Evolutionary conservation across 306 rosid species (phyloP), one percentile per base, ranked within the genome.

Genomic region (Vigna nakashimae): DNA sequence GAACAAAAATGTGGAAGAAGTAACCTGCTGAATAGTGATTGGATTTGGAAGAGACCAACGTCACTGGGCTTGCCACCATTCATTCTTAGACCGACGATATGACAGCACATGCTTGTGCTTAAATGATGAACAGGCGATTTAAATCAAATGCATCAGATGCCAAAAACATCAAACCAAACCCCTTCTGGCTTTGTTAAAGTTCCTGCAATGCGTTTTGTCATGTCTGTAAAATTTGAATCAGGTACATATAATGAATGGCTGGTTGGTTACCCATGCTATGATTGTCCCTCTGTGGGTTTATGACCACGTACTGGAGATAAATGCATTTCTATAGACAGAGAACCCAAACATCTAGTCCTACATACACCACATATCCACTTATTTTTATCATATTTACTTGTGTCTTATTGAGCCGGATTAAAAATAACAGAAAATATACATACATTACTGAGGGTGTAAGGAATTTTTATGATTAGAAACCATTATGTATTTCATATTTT

Each of bases 11-110:
- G 34, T 16, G 56, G 20, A 30, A 26, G 71, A 74, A 45, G 18
- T 12, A 71, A 45, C 62, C 72, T 46, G 82, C 40, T 24, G 16
- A 76, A 34, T 43, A 32, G 52, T 57, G 17, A 56, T 55, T 69
- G 75, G 67, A 72, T 71, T 65, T 55, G 42, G 57, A 56, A 67
- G 32, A 62, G 32, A 75, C 67, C 22, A 22, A 50, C 51, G 43
- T 69, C 73, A 9, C 20, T 5, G 16, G 45, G 46, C 69, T 66
- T 69, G 26, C 74, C 32, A 65, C 82, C 82, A 71, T 63, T 76
- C 74, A 63, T 62, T 69, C 53, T 57, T 73, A 18, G 9, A 51
- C 34, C 26, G 0, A 14, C 56, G 36, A 70, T 60, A 36, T 22
- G 65, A 60, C 53, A 59, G 45, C 52, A 58, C 82, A 15, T 28